Evolutionary conservation across 1,139 yeast species (phyloP), one percentile per base, ranked within the genome.

Genomic region (Geotrichum australiense): DNA sequence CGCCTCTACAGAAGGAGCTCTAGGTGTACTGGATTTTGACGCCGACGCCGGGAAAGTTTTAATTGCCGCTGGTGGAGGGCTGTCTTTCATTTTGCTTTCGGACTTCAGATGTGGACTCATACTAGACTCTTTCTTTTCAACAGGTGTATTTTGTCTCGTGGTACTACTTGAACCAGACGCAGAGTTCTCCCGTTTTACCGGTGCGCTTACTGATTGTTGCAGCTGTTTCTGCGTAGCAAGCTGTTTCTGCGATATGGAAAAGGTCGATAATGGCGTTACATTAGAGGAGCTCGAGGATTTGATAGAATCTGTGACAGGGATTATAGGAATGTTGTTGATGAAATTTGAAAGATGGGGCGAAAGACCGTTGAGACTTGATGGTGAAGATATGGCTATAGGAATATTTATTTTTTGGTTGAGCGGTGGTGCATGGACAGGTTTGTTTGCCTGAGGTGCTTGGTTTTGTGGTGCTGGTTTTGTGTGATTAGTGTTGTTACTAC

Each of bases 301-400:
- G 33, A 29, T 29, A 5, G 33, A 29, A 16, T 29, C 33, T 6
- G 33, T 29, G 11, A 29, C 33, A 11, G 33, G 33, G 6, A 29
- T 14, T 6, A 29, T 29, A 5, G 33, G 33, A 29, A 29, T 29
- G 33, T 29, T 29, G n/a, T 29, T 29, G 6, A 29, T 29, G 33
- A 29, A 29, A 16, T 26, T 27, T 5, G 44, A 35, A 23, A 41
- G 15, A 29, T 32, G 39, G 11, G 39, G 37, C 3, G 44, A 35
- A 3, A 39, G 27, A n/a, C 35, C 33, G 2, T 42, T 10, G 22
- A 43, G 26, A 7, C 38, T 16, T 3, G 48, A 33, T 1, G 44
- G 37, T 15, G 45, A 26, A 18, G 47, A 18, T n/a, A 35, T 33
- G 8, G 46, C 35, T 5, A 39, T 30, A 15, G 52, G 42, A 20